These are phyloP conservation scores for Pelargonium australe DNA, from an alignment of 441 rosid genomes.

Conservation along the genomic window DNA sequence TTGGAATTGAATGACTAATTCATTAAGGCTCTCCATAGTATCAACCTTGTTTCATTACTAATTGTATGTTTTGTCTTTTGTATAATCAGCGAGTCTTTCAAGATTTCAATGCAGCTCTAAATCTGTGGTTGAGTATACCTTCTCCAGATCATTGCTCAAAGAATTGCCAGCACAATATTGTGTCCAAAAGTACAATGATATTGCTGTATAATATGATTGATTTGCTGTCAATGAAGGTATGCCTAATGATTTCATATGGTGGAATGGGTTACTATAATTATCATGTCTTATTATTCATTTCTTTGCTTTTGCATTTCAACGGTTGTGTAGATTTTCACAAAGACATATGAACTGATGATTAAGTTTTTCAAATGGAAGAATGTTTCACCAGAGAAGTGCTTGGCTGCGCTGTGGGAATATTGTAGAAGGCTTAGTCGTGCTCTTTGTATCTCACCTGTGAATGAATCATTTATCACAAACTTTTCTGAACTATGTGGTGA, in stretches of 20 bases:
- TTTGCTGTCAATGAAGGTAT: slow-evolving; percentile 70
- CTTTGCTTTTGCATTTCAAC: slow-evolving; percentile 32
- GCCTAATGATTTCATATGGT: slow-evolving; percentile 15
- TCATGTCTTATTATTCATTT: slow-evolving; percentile 3
- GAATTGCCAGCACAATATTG: slow-evolving; percentile 29
- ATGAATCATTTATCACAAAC: slow-evolving; percentile 43
- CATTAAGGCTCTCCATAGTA: slow-evolving; percentile 1
- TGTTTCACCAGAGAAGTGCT: slow-evolving; percentile 44
- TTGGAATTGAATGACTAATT: slow-evolving; percentile 25
- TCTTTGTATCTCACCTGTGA: slow-evolving; percentile 70
- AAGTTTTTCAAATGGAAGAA: slow-evolving; percentile 46
- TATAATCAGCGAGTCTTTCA: slow-evolving; percentile 46
- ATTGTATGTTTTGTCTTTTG: slow-evolving; percentile 19
- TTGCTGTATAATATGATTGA: slow-evolving; percentile 59
- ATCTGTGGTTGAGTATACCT: slow-evolving; percentile 48
- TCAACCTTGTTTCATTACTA: slow-evolving; percentile 15
- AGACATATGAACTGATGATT: slow-evolving; percentile 47
- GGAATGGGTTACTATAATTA: slow-evolving; percentile 14
- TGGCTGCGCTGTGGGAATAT: slow-evolving; percentile 69
- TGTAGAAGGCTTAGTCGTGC: slow-evolving; percentile 83
- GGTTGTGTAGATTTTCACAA: slow-evolving; percentile 50
- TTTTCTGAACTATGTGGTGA: slow-evolving; percentile 50
- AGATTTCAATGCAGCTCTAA: slow-evolving; percentile 55
- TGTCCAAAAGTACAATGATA: slow-evolving; percentile 37
- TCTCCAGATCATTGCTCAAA: slow-evolving; percentile 28